Percentiles rank a stretch among this genome's conserved stretches.
Evolutionary conservation across 805 yeast species (phyloP).

Genomic region (Yamadazyma paraphyllophila): DNA sequence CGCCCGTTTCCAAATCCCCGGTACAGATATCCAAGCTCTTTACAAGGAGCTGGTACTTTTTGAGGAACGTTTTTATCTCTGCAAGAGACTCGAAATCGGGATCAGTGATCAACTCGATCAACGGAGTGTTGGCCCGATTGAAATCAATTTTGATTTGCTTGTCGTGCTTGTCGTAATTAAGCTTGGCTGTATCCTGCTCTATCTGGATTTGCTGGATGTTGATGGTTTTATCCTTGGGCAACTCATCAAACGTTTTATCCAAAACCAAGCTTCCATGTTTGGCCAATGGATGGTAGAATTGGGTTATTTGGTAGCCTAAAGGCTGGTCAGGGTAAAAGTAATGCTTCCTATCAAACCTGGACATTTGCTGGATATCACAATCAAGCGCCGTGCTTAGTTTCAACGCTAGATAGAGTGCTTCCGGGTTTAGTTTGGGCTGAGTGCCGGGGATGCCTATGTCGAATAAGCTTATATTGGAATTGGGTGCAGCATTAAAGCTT

Average conservation of each 20-base stretch:
- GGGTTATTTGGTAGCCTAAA: slow-evolving; percentile 92
- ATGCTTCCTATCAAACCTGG: slow-evolving; percentile 89
- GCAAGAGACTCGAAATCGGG: slow-evolving; percentile 75
- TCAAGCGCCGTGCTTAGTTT: slow-evolving; percentile 71
- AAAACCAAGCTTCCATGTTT: slow-evolving; percentile 58
- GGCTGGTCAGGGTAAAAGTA: slow-evolving; percentile 98
- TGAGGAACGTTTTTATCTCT: slow-evolving; percentile 75
- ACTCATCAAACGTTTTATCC: slow-evolving; percentile 51
- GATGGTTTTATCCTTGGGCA: slow-evolving; percentile 46
- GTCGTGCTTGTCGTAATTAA: slow-evolving; percentile 49
- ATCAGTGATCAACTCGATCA: slow-evolving; percentile 86
- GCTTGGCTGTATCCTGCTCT: slow-evolving; percentile 93
- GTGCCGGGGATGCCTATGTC: slow-evolving; percentile 93
- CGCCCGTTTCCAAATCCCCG: slow-evolving; percentile 92
- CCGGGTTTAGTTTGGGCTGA: slow-evolving; percentile 76
- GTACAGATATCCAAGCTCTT: slow-evolving; percentile 70
- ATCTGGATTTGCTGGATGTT: slow-evolving; percentile 78
- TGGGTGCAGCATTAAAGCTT: slow-evolving; percentile 53
- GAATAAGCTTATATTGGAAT: slow-evolving; percentile 68
- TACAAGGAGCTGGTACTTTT: slow-evolving; percentile 72
- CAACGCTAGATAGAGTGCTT: slow-evolving; percentile 68
- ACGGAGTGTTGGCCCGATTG: slow-evolving; percentile 81
- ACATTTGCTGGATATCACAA: slow-evolving; percentile 51
- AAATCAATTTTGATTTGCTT: slow-evolving; percentile 59
- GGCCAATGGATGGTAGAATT: slow-evolving; percentile 79